Evolutionary conservation across 2,329 filamentous ascomycete species (phyloP), one percentile per base, ranked within the genome.

Genomic region (Exophiala aquamarina): DNA sequence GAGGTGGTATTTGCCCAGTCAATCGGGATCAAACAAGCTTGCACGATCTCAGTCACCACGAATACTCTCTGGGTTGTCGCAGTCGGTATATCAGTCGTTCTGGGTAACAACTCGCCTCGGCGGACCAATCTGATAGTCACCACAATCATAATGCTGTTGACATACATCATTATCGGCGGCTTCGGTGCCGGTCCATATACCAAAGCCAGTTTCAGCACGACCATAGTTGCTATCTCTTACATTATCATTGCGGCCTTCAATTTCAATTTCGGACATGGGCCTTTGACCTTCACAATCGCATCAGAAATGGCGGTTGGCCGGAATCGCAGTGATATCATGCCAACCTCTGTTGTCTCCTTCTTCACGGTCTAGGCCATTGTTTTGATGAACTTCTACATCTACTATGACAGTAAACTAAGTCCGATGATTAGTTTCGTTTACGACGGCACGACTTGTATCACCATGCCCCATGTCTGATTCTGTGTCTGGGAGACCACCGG

Each of bases 301-400:
- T 69, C 66, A 3, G 73, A 77, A 51, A 71, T 74, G 67, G 69
- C 73, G 0, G 71, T 74, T 18, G 73, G 73, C 3, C 67, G 66
- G 11, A 76, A 77, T 59, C 63, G 70, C 39, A 73, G 73, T 57
- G 73, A 74, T 57, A 74, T 73, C 52, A 69, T 64, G n/a, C 62
- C 69, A 7, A 63, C 66, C 3, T 64, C 72, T 0, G 68, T 76
- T 0, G 70, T 62, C 3, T 66, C 61, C 4, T 75, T 75, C 61
- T 76, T 59, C 8, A 47, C 62, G 31, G 65, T 64, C 55, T 60
- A 29, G 59, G 65, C 28, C n/a, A n/a, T n/a, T 57, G 58, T 10
- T 68, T 68, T 47, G 66, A 64, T 8, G 51, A 54, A 9, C 65
- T 64, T 1, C n/a, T 68, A 68, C 43, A 51, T 68, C 33, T 68